Evolutionary conservation across 371 early-diverging fungal species (phyloP).

Genomic region (Mucor indicus): DNA sequence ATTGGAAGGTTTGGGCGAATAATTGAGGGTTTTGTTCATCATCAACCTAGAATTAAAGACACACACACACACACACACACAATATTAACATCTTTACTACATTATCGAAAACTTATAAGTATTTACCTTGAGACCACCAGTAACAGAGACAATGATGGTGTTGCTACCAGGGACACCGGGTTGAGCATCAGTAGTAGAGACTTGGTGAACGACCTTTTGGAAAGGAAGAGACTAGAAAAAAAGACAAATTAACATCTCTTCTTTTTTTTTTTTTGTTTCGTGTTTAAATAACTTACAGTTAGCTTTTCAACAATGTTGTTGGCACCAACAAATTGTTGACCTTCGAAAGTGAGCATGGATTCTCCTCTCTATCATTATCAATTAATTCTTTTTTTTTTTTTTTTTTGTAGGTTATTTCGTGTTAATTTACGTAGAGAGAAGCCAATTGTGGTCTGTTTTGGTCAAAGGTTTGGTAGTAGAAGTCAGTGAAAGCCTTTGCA

Average conservation of each 20-base stretch:
- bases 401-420: no score
- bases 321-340: slow-evolving; percentile 58
- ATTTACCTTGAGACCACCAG: slow-evolving; percentile 79
- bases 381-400: no score
- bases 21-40: slow-evolving; percentile 72
- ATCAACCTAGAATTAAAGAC: slow-evolving; percentile 56
- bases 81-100: no score
- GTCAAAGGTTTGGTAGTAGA: slow-evolving; percentile 87
- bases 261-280: background rate
- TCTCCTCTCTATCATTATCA: slow-evolving; percentile 52
- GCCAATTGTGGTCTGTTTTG: slow-evolving; percentile 54
- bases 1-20: slow-evolving; percentile 85
- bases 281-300: slow-evolving; percentile 64
- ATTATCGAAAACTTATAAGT: no score
- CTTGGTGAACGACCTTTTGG: slow-evolving; percentile 64
- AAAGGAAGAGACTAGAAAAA: slow-evolving; percentile 71
- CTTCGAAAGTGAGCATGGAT: slow-evolving; percentile 91
- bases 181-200: slow-evolving; percentile 79
- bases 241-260: background rate
- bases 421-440: slow-evolving; percentile 78
- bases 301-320: slow-evolving; percentile 74
- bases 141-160: slow-evolving; percentile 74
- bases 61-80: background rate
- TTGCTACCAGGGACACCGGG: slow-evolving; percentile 54
- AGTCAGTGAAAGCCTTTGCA: slow-evolving; percentile 74